Evolutionary conservation across 306 rosid species (phyloP), one percentile per base, ranked within the genome.

Genomic region (Vicia faba): DNA sequence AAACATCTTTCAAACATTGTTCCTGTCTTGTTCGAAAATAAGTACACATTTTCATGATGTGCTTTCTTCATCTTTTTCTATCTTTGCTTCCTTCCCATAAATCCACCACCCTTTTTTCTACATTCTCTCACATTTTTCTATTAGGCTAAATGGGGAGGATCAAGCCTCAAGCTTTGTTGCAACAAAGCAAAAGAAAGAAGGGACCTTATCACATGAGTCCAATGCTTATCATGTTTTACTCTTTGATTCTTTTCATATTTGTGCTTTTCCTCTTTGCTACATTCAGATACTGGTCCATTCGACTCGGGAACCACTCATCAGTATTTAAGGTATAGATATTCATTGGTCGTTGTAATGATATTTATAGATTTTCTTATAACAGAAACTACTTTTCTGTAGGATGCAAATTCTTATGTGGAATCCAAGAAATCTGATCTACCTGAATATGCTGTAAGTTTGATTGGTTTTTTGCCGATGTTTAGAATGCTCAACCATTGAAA

Each of bases 101-200:
- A 70, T 35, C 39, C 69, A 72, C 51, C 53, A 4, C 41, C 50
- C 3, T 61, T 56, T 50, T 33, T 16, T 0, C 14, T 75, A 16
- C 36, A 3, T 31, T 31, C 56, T 54, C 64, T 20, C 63, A 36
- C 49, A 12, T 38, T 53, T 28, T 7, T 12, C 20, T 33, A 45
- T 68, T 74, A 38, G 50, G 69, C 11, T 44, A 23, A 9, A 86
- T 86, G 91, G 91, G 75, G 14, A 86, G 84, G 85, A 83, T 83
- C 61, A 86, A 83, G 58, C 88, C 91, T 36, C 88, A 83, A 69
- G 70, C 79, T 62, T 75, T 83, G 67, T 73, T 86, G 38, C 91
- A 86, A 58, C 91, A 83, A 79, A 86, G 86, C 87, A 83, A 86
- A 77, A 86, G 78, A 76, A 86, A 86, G 74, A 86, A 83, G 75